Percentiles rank a stretch among this genome's conserved stretches.
phyloP scores from a whole-genome alignment of 208 protist genomes.

The Trichomonas gallinae region DNA sequence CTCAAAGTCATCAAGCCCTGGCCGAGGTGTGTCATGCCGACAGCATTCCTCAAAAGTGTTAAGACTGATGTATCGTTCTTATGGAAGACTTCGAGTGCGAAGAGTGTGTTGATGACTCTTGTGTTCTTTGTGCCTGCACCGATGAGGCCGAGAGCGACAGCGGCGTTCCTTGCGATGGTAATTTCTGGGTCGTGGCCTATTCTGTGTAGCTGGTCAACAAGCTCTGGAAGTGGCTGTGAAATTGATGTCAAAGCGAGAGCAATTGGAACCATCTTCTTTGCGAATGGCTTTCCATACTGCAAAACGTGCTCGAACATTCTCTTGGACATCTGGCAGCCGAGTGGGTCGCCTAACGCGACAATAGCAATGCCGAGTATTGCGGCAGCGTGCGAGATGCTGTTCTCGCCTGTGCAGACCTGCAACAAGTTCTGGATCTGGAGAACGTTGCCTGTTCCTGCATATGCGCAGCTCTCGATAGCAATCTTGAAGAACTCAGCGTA shows the following conservation, averaged over 20 bases:
- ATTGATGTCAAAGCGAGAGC: constrained; percentile 83
- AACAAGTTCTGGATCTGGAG: constrained; percentile 59
- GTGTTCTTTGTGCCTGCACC: constrained; percentile 92
- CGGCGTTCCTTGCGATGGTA: constrained; percentile 64
- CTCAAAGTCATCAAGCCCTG: constrained; percentile 90
- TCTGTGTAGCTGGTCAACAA: constrained; percentile 91
- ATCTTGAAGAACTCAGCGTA: constrained; percentile 68
- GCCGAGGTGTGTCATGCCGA: constrained; percentile 88
- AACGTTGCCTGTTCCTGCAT: constrained; percentile 92
- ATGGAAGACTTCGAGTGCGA: constrained; percentile 69
- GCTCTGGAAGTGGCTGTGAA: constrained; percentile 72
- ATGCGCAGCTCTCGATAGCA: constrained; percentile 84
- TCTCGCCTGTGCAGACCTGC: neutral
- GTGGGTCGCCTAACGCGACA: constrained; percentile 85
- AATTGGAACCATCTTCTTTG: constrained; percentile 81
- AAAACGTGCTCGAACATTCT: constrained; percentile 86
- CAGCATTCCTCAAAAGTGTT: constrained; percentile 59
- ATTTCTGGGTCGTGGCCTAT: constrained; percentile 85
- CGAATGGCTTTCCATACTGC: constrained; percentile 54
- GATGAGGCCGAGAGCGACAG: constrained; percentile 83
- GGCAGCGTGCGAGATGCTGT: constrained; percentile 51
- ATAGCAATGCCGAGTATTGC: constrained; percentile 89
- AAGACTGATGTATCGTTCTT: constrained; percentile 65
- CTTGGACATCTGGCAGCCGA: constrained; percentile 87
- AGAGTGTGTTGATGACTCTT: constrained; percentile 72